Conservation (phyloP, 495 filamentous ascomycete genomes). For the Tuber borchii region DNA sequence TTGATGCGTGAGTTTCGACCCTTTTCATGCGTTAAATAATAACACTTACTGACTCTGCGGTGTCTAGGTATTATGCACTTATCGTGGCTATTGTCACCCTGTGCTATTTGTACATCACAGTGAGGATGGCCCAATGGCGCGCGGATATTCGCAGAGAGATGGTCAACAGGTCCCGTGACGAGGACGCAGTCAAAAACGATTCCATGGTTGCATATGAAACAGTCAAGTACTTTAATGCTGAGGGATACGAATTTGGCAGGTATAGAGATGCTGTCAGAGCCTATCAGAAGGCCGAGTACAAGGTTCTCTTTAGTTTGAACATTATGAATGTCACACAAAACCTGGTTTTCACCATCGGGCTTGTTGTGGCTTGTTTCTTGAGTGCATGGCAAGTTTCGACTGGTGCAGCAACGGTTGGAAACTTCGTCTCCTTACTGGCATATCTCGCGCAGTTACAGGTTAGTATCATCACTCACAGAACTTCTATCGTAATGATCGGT, state of each 20-base stretch:
- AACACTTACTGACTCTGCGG: slow-evolving; percentile 7
- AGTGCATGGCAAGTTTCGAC: slow-evolving; percentile 81
- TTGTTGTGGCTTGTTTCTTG: slow-evolving; percentile 76
- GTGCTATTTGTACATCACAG: slow-evolving; percentile 88
- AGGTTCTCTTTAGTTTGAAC: slow-evolving; percentile 78
- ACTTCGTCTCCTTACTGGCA: slow-evolving; percentile 72
- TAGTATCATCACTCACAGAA: not conserved
- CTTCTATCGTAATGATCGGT: not conserved
- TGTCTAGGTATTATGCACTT: slow-evolving; percentile 66
- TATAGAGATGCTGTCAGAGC: slow-evolving; percentile 71
- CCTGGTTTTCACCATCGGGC: slow-evolving; percentile 82
- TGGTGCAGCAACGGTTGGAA: slow-evolving; percentile 61
- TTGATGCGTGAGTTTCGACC: slow-evolving; percentile 53
- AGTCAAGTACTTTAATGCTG: slow-evolving; percentile 98
- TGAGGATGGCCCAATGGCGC: slow-evolving; percentile 90
- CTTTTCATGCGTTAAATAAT: not conserved
- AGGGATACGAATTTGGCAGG: slow-evolving; percentile 83
- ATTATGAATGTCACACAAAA: slow-evolving; percentile 93
- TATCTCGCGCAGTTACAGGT: slow-evolving; percentile 76
- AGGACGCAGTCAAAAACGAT: slow-evolving; percentile 97
- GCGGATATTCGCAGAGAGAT: slow-evolving; percentile 84
- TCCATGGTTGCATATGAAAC: slow-evolving; percentile 97
- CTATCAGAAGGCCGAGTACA: slow-evolving; percentile 81
- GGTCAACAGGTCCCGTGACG: slow-evolving; percentile 87
- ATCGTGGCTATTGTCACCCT: slow-evolving; percentile 89